Base-by-base conservation (phyloP, 2,329 filamentous ascomycete species). In the Colletotrichum plurivorum region DNA sequence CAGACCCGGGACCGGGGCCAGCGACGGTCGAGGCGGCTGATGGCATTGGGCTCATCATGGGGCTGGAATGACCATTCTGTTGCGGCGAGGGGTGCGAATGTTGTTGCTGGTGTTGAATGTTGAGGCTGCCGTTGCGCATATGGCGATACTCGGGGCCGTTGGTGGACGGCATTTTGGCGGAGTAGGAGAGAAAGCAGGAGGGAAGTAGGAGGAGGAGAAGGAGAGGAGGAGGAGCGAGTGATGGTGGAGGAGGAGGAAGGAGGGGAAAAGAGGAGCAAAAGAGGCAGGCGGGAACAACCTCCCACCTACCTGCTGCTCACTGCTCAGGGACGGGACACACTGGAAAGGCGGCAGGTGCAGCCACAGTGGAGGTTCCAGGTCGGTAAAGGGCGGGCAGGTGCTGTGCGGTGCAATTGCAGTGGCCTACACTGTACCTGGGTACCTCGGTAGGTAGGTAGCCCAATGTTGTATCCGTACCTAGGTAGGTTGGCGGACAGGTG, bases 81-180 rank as follows among this genome's bases (percentile, higher is more conserved):
- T 80, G 31, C 4, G n/a, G 15, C 31, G 27, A 20, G 7, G 13
- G 52, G 16, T 74, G 63, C 74, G 64, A 63, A 67, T 73, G 71
- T 73, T 70, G 63, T 56, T 73, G 51, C 70, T 75, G 74, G 57
- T 55, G 77, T 70, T 83, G 80, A 69, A 87, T 86, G 76, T 84
- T 88, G 78, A 89, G 83, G 78, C 88, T 90, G 75, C 86, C 84
- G 76, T 84, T 85, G 75, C 88, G 87, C 77, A 84, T 79, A 79
- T 90, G 88, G 77, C 87, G 84, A 79, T 83, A 86, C 71, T 88
- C 86, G 75, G 84, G 81, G 81, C 86, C 84, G 67, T 75, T 76
- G 57, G 73, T 70, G 54, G 70, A 71, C 61, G 74, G 71, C 71
- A 76, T 74, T 31, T 68, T 70, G 69, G 20, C 27, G 61, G 67